A percentile compares a stretch with the other conserved stretches of the same genome.
Conservation (phyloP, 306 rosid species). For the Oemleria cerasiformis region DNA sequence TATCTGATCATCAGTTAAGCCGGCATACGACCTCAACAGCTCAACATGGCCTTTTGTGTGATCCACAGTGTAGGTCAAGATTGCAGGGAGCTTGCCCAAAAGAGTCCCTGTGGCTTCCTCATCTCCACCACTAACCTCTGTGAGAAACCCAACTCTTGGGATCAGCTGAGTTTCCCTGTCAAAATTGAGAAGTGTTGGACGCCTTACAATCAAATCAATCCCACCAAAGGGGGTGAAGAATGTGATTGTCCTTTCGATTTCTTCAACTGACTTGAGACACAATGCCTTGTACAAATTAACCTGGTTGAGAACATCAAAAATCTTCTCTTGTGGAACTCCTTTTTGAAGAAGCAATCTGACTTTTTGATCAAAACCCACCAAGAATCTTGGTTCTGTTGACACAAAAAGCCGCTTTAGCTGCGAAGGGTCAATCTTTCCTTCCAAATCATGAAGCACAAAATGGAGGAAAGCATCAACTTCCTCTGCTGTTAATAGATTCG, state of each 20-base stretch:
- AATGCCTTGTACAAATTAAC: slow-evolving; percentile 56
- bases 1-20: slow-evolving; percentile 47
- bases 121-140: slow-evolving; percentile 58
- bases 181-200: slow-evolving; percentile 52
- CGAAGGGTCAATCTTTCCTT: slow-evolving; percentile 37
- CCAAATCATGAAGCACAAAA: slow-evolving; percentile 46
- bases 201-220: slow-evolving; percentile 47
- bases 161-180: slow-evolving; percentile 54
- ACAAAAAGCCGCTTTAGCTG: slow-evolving; percentile 49
- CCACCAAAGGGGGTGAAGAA: slow-evolving; percentile 62
- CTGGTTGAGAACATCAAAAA: slow-evolving; percentile 52
- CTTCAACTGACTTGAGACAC: slow-evolving; percentile 51
- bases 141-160: slow-evolving; percentile 47
- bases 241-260: slow-evolving; percentile 38
- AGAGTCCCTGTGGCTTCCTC: slow-evolving; percentile 35
- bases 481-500: slow-evolving; percentile 36
- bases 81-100: slow-evolving; percentile 48
- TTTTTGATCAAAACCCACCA: slow-evolving; percentile 53
- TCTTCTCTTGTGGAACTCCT: slow-evolving; percentile 51
- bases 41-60: slow-evolving; percentile 53
- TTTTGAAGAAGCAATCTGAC: slow-evolving; percentile 42
- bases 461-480: slow-evolving; percentile 48
- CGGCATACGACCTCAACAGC: slow-evolving; percentile 58
- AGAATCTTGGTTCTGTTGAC: slow-evolving; percentile 26
- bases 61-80: slow-evolving; percentile 53